Evolutionary conservation across 2,329 filamentous ascomycete species (phyloP).

Genomic region (Madurella mycetomatis): DNA sequence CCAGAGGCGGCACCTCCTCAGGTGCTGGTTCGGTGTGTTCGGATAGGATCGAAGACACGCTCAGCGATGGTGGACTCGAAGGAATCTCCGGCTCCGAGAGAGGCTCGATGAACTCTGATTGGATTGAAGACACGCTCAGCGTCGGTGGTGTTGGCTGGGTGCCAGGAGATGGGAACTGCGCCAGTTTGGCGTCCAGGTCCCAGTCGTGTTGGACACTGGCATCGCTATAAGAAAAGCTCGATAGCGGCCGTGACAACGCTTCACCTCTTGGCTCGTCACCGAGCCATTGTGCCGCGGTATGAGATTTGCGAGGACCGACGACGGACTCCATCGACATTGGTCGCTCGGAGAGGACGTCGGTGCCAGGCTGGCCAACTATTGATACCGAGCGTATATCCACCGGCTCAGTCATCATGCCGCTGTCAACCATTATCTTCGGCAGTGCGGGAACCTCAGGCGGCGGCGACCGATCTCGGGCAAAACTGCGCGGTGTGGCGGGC

Average conservation of each 20-base stretch:
- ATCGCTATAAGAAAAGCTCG: conserved; percentile 49
- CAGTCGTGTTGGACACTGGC: conserved; percentile 48
- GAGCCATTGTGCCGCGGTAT: conserved; percentile 26
- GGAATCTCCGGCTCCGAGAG: conserved; percentile 34
- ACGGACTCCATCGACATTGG: conserved; percentile 43
- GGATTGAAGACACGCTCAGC: conserved; percentile 43
- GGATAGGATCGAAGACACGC: conserved; percentile 29
- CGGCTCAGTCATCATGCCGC: conserved; percentile 57
- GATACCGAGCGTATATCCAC: conserved; percentile 35
- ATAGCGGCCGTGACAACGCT: conserved; percentile 39
- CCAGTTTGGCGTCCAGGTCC: conserved; percentile 49
- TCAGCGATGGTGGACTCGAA: conserved; percentile 22
- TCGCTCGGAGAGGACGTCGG: conserved; percentile 31
- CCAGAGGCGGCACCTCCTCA: conserved; percentile 1
- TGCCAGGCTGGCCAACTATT: conserved; percentile 23
- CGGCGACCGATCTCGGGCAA: conserved; percentile 41
- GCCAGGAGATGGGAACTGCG: conserved; percentile 50
- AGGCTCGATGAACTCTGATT: conserved; percentile 43
- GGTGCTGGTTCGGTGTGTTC: conserved; percentile 22
- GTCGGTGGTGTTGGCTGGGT: conserved; percentile 35
- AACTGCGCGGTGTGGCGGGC: conserved; percentile 49
- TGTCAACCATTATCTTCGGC: conserved; percentile 56
- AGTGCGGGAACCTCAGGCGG: conserved; percentile 46
- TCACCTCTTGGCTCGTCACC: conserved; percentile 24
- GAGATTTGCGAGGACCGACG: conserved; percentile 28